Evolutionary conservation across 2,329 filamentous ascomycete species (phyloP), one percentile per base, ranked within the genome.

Genomic region (Sordariomycetes sp.): DNA sequence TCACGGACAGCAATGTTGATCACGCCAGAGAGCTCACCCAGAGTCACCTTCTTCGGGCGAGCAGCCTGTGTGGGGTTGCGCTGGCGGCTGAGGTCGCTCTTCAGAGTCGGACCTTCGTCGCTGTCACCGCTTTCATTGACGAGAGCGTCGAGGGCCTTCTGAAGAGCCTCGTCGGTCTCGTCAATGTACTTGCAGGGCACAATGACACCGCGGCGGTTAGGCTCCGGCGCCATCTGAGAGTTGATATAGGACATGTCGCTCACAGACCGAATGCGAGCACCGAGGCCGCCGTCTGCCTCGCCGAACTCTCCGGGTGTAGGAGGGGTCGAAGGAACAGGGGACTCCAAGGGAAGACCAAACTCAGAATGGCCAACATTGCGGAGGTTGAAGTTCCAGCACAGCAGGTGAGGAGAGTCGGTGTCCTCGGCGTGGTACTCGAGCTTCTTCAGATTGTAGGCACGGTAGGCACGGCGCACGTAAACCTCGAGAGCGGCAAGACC

Each of bases 341-440:
- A 87, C 52, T 80, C 75, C 11, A 88, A 58, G 8, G 86, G 81
- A 41, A 93, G 68, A 21, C 88, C 88, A 46, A 90, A 93, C 56
- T 96, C 92, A 11, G 84, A 79, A 55, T 93, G 82, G 21, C 87
- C 90, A 46, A 94, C 81, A 71, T 94, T 96, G 55, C 88, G 80
- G 39, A 98, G 79, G 37, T 86, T 72, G 58, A 98, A 98, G 61
- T 96, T 90, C 92, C 92, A 98, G 9, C 87, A 86, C 26, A 96
- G 68, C 51, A 84, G 94, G 8, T 82, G 78, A 17, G 83, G 73
- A 17, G 55, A 57, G 8, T 73, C 70, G 8, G 59, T 69, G 47
- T 94, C 86, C 35, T 82, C 79, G 50, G 88, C 77, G 55, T 93
- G 80, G 58, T 98, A 98, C 48, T 94, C 77, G 38, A 98, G 82